These are phyloP conservation scores for Hibiscus mutabilis DNA, from an alignment of 345 rosid genomes.

Conservation along the genomic window DNA sequence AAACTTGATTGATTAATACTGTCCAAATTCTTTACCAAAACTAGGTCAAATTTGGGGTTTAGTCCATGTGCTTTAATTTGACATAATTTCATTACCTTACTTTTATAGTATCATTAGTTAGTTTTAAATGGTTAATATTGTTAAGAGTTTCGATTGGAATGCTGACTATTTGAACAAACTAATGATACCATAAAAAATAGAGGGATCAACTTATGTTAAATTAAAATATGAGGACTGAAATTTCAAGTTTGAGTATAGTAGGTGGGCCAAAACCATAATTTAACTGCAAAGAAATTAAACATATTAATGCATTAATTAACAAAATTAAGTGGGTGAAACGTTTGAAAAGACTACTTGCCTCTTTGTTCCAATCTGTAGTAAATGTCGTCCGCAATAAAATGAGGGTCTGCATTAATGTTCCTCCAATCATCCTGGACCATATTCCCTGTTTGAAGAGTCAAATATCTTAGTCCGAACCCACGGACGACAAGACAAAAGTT, in stretches of 20 bases:
- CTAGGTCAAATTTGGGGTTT: too few species aligned
- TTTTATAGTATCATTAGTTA: too few species aligned
- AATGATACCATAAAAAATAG: too few species aligned
- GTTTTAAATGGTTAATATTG: too few species aligned
- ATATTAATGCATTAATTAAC: too few species aligned
- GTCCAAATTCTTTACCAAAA: too few species aligned
- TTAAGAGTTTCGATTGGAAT: too few species aligned
- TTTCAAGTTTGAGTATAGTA: neutral
- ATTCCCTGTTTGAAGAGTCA: slow-evolving; percentile 30
- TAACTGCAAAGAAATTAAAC: neutral
- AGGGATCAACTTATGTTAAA: too few species aligned
- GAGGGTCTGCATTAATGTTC: slow-evolving; percentile 45
- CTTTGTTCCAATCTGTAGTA: slow-evolving; percentile 50
- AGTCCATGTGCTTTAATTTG: too few species aligned
- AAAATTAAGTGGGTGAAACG: neutral
- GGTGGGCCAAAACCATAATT: neutral
- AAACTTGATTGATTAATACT: too few species aligned
- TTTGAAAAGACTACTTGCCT: slow-evolving; percentile 23
- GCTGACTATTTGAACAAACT: too few species aligned
- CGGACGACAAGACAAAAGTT: neutral
- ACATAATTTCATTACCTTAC: too few species aligned
- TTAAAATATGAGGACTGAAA: neutral
- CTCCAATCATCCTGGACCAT: slow-evolving; percentile 66
- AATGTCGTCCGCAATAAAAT: slow-evolving; percentile 41
- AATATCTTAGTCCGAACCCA: neutral